A percentile compares a stretch with the other conserved stretches of the same genome.
phyloP scores from a whole-genome alignment of 176 grass and related monocot species.

The Panicum miliaceum region DNA sequence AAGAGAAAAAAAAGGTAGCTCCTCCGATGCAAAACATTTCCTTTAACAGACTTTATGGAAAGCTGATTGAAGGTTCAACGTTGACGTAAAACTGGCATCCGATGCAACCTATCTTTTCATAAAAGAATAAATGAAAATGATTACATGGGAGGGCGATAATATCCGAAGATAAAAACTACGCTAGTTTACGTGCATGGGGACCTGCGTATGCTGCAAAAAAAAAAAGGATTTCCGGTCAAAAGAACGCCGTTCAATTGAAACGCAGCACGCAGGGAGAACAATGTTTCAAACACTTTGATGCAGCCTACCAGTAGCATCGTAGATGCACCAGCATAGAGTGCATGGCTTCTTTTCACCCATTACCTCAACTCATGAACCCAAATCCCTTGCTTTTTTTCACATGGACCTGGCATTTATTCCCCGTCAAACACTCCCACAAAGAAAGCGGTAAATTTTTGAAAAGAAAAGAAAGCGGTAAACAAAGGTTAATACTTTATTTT shows the following conservation, averaged over 20 bases:
- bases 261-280: neutral
- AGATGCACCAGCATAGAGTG: neutral
- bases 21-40: neutral
- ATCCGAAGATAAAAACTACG: neutral
- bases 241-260: neutral
- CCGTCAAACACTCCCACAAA: neutral
- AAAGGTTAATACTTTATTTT: too few relatives aligned
- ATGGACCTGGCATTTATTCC: neutral
- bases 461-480: neutral
- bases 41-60: neutral
- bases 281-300: neutral
- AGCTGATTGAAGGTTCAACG: neutral
- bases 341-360: neutral
- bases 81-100: conserved; percentile 7
- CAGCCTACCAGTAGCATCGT: neutral
- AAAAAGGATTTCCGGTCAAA: neutral
- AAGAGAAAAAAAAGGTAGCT: neutral
- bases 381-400: neutral
- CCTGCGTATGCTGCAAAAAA: neutral
- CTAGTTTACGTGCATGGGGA: conserved; percentile 20
- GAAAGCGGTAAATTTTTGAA: neutral
- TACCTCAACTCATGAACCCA: neutral
- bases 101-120: neutral
- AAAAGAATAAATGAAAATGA: neutral
- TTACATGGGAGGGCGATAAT: neutral